Conservation (phyloP, 257 asterid genomes). For the Striga asiatica region DNA sequence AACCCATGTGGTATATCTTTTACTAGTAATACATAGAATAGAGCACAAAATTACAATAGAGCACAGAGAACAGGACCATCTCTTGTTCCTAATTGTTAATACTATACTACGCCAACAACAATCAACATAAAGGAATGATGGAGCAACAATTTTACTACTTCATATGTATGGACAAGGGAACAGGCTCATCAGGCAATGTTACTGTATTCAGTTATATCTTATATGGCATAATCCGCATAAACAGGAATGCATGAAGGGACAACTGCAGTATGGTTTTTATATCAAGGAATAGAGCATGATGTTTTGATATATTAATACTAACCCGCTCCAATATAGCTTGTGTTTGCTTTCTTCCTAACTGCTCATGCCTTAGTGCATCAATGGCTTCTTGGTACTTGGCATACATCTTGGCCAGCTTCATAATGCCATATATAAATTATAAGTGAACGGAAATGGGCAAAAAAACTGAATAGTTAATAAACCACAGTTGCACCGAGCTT, state of each 20-base stretch:
- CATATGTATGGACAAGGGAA: too few relatives aligned
- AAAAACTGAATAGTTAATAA: background rate
- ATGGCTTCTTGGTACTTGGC: constrained; percentile 85
- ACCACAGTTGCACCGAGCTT: background rate
- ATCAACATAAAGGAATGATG: too few relatives aligned
- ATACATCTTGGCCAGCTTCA: constrained; percentile 73
- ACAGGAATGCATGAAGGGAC: background rate
- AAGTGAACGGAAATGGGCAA: background rate
- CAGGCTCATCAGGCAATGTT: too few relatives aligned
- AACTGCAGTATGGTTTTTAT: background rate
- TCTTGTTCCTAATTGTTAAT: too few relatives aligned
- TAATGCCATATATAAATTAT: background rate
- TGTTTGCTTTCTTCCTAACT: constrained; percentile 77
- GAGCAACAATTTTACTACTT: too few relatives aligned
- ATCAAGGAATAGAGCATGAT: background rate
- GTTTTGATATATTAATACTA: constrained; percentile 16
- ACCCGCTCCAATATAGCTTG: constrained; percentile 88
- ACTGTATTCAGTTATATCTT: too few relatives aligned
- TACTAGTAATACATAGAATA: too few relatives aligned
- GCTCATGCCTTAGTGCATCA: constrained; percentile 89
- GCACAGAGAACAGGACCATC: too few relatives aligned
- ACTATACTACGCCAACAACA: too few relatives aligned
- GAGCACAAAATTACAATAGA: too few relatives aligned
- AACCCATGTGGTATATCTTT: too few relatives aligned
- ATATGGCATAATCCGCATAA: too few relatives aligned